Base-by-base conservation (phyloP, 805 yeast genomes). In the Kazachstania taianensis region DNA sequence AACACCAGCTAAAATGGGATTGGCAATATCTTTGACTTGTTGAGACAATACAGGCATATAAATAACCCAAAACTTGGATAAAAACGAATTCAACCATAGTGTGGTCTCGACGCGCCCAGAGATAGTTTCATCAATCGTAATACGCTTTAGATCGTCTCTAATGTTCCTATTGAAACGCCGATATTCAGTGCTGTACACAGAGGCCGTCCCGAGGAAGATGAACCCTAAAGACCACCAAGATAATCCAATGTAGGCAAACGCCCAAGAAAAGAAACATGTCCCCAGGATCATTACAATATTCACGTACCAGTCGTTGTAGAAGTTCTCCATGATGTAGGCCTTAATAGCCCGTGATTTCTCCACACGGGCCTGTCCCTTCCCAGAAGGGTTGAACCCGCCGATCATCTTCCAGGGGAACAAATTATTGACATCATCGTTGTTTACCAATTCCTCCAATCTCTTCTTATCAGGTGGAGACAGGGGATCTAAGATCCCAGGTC, bases 31-130 rank as follows among this genome's bases (percentile, higher is more conserved):
- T 56, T 75, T 67, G 17, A 82, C 94, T 59, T 74, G 76, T 45
- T 80, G 84, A 5, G 86, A 77, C 34, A 82, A 63, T 1, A 82
- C 85, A 22, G 92, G 89, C 94, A 82, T 82, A 50, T 82, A 82
- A 41, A 82, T 80, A 39, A 81, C 82, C 94, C 94, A 82, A 52
- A 82, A 81, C 59, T 82, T 82, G 30, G 77, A 77, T 53, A 82
- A 59, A 50, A 82, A 81, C 17, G 78, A 71, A 50, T 82, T 82
- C 49, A 82, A 56, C 94, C 94, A 82, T 41, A 78, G 74, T 74
- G 82, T 80, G 7, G 87, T 76, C 60, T 82, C 94, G 37, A 69
- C 53, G 47, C 69, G 71, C 32, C 71, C 67, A 39, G 76, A 82
- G 42, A 82, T 61, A 27, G 75, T 65, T 53, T 79, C 81, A 33